Conservation (phyloP, 2,329 filamentous ascomycete genomes). For the Ceratocystis lukuohia region DNA sequence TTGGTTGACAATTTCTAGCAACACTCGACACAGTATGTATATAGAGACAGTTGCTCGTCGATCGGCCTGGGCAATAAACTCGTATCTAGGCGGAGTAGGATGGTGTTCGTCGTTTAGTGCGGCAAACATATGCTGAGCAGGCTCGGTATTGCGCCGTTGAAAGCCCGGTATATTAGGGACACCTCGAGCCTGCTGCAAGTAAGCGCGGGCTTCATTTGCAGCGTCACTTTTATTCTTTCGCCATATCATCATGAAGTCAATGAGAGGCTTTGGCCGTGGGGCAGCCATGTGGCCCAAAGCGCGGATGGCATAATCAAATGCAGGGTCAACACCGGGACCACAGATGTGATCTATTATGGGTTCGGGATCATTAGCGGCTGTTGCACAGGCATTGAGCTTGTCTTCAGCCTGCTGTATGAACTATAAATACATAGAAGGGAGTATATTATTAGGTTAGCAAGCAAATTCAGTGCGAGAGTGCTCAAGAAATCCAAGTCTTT, state of each 20-base stretch:
- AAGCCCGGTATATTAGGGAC: slow-evolving; percentile 37
- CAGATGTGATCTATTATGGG: slow-evolving; percentile 80
- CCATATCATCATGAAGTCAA: slow-evolving; percentile 98
- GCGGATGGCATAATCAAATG: slow-evolving; percentile 86
- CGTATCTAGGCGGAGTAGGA: slow-evolving; percentile 24
- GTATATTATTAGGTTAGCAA: slow-evolving; percentile 19
- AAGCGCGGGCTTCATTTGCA: slow-evolving; percentile 52
- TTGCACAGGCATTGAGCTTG: slow-evolving; percentile 81
- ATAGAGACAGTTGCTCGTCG: slow-evolving; percentile 87
- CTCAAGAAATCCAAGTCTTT: not conserved
- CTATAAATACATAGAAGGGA: slow-evolving; percentile 27
- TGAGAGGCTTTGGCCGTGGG: slow-evolving; percentile 84
- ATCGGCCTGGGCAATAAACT: slow-evolving; percentile 67
- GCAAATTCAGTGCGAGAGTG: no score
- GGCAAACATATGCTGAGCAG: slow-evolving; percentile 29
- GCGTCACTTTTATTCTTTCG: slow-evolving; percentile 89
- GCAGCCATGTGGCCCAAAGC: slow-evolving; percentile 90
- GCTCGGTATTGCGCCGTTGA: slow-evolving; percentile 62
- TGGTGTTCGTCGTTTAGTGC: slow-evolving; percentile 37
- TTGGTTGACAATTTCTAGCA: slow-evolving; percentile 88
- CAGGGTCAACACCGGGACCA: slow-evolving; percentile 72
- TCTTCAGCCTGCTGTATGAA: slow-evolving; percentile 96
- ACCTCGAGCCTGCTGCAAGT: slow-evolving; percentile 41
- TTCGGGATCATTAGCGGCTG: slow-evolving; percentile 64
- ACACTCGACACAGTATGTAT: slow-evolving; percentile 83